Conservation (phyloP, 257 asterid genomes). For the Nemophila menziesii region DNA sequence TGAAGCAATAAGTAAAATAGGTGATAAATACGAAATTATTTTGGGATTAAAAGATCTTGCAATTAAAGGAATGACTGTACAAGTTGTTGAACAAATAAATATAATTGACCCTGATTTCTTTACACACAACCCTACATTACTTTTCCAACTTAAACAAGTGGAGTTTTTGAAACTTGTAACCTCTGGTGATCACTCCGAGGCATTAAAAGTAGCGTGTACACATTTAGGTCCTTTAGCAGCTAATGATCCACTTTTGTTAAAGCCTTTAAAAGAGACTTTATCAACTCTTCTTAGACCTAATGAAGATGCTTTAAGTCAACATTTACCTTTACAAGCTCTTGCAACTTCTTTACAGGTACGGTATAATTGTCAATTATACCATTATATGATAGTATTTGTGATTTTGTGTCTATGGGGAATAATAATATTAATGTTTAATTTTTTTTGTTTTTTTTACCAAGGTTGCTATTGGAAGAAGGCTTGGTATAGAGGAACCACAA, state of each 20-base stretch:
- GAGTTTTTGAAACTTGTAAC: constrained; percentile 74
- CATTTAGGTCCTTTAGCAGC: constrained; percentile 95
- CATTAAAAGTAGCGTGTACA: constrained; percentile 71
- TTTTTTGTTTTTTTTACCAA: constrained; percentile 14
- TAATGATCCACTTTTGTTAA: constrained; percentile 55
- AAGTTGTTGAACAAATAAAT: constrained; percentile 81
- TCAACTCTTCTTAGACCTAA: constrained; percentile 63
- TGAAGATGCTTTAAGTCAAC: constrained; percentile 50
- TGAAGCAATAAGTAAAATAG: constrained; percentile 24
- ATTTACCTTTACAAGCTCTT: constrained; percentile 58
- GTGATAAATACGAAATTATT: constrained; percentile 48
- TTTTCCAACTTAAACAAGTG: constrained; percentile 94
- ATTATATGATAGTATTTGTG: neutral
- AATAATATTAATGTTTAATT: neutral
- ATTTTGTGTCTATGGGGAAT: neutral
- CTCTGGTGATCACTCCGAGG: constrained; percentile 66
- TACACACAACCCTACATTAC: constrained; percentile 49
- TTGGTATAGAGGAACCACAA: constrained; percentile 89
- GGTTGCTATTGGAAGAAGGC: constrained; percentile 85
- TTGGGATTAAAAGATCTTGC: constrained; percentile 22
- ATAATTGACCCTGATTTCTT: constrained; percentile 65
- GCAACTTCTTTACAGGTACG: constrained; percentile 93
- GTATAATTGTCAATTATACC: neutral
- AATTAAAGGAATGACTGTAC: constrained; percentile 17
- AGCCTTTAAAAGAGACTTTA: constrained; percentile 84